phyloP scores from a whole-genome alignment of 257 asterid species.

The Petrea volubilis region DNA sequence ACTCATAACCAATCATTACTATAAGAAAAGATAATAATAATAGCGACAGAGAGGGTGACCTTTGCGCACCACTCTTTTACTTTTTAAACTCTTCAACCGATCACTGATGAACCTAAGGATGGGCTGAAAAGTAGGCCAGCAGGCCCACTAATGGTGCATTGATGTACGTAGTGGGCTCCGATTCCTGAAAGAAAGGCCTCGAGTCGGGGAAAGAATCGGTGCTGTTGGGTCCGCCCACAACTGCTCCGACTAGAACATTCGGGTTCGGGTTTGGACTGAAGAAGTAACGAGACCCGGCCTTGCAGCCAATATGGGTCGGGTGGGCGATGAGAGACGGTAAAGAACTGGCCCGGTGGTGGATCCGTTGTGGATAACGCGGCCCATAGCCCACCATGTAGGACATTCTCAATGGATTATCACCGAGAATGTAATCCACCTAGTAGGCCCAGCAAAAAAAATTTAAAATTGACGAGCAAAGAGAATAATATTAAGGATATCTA shows the following conservation, averaged over 20 bases:
- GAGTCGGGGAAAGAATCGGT: constrained; percentile 70
- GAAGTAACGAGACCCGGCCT: constrained; percentile 59
- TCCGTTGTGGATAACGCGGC: constrained; percentile 61
- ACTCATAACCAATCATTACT: neutral
- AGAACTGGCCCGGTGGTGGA: constrained; percentile 80
- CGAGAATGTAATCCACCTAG: constrained; percentile 87
- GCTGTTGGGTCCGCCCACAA: constrained; percentile 78
- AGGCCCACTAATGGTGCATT: constrained; percentile 84
- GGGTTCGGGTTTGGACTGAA: constrained; percentile 74
- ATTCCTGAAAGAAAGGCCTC: constrained; percentile 73
- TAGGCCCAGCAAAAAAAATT: neutral
- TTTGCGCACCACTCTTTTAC: constrained; percentile 65
- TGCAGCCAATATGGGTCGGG: constrained; percentile 62
- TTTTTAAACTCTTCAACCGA: neutral
- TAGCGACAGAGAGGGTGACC: constrained; percentile 60
- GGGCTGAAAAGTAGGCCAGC: constrained; percentile 72
- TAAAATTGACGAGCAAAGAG: neutral
- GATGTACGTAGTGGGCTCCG: constrained; percentile 85
- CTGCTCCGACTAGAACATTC: constrained; percentile 64
- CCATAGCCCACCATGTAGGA: constrained; percentile 95
- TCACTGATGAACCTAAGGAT: constrained; percentile 31
- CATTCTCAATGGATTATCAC: constrained; percentile 80
- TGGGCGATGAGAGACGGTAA: constrained; percentile 62
- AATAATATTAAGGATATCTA: neutral
- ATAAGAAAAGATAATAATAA: neutral